phyloP scores from a whole-genome alignment of 148 eudicot species.

The Pharnaceum exiguum region DNA sequence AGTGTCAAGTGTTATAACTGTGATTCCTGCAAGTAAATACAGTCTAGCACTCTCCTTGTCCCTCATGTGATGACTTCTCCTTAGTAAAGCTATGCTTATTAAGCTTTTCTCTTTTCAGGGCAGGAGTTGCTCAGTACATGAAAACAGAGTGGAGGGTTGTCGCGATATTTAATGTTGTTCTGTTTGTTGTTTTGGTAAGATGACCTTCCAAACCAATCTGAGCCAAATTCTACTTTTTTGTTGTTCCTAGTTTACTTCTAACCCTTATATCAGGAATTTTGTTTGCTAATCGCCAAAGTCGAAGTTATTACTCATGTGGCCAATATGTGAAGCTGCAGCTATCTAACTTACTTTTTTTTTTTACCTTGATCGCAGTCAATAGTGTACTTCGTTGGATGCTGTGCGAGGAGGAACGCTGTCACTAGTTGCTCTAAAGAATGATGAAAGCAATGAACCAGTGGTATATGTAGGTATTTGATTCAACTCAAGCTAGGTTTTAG shows the following conservation, averaged over 20 bases:
- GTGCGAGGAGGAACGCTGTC: slow-evolving; percentile 72
- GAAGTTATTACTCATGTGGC: background rate
- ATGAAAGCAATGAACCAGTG: background rate
- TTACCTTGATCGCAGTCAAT: slow-evolving; percentile 39
- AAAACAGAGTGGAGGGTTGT: slow-evolving; percentile 92
- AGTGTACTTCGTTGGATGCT: slow-evolving; percentile 86
- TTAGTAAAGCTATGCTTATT: background rate
- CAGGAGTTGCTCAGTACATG: slow-evolving; percentile 98
- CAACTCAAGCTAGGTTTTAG: slow-evolving; percentile 3
- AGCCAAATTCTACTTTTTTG: too few relatives aligned
- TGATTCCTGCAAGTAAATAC: slow-evolving; percentile 88
- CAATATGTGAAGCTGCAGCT: background rate
- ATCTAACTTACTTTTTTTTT: background rate
- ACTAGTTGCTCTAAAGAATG: slow-evolving; percentile 45
- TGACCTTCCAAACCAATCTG: background rate
- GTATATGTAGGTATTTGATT: background rate
- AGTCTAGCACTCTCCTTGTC: background rate
- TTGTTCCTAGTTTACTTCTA: background rate
- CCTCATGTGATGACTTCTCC: background rate
- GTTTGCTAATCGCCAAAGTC: background rate
- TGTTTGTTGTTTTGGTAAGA: slow-evolving; percentile 73
- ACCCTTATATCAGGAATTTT: background rate
- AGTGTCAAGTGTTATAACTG: slow-evolving; percentile 72
- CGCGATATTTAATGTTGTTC: slow-evolving; percentile 75
- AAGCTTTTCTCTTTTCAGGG: slow-evolving; percentile 37